Evolutionary conservation across 192 early-diverging fungal species (phyloP).

Genomic region (Coemansia sp.): DNA sequence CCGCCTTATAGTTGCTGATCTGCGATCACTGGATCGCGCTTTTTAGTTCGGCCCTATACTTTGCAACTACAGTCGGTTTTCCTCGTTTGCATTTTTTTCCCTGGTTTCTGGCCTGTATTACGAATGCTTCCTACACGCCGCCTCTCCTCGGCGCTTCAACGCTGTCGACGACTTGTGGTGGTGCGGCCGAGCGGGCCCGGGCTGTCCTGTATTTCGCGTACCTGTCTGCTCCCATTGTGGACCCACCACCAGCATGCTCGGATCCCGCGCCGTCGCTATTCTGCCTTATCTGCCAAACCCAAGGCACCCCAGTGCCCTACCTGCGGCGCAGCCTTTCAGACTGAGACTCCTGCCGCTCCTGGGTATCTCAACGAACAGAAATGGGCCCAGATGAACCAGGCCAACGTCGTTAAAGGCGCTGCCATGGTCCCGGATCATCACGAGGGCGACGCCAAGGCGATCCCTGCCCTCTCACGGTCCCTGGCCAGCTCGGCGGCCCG

Average conservation of each 20-base stretch:
- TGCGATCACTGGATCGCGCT: too few species aligned
- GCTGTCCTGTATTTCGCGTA: too few species aligned
- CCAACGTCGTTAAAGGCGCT: constrained; percentile 27
- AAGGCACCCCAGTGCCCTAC: constrained; percentile 54
- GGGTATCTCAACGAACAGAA: constrained; percentile 52
- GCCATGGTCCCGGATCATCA: background rate
- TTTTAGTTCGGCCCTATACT: too few species aligned
- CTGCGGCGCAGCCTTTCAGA: constrained; percentile 65
- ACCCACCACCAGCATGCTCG: background rate
- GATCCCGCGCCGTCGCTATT: constrained; percentile 13
- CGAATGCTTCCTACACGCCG: too few species aligned
- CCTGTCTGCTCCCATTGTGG: too few species aligned
- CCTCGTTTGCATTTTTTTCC: too few species aligned
- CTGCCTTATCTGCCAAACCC: constrained; percentile 23
- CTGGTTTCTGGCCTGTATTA: too few species aligned
- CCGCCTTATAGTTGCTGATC: too few species aligned
- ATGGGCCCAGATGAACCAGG: constrained; percentile 39
- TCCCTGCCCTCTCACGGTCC: background rate
- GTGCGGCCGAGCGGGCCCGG: too few species aligned
- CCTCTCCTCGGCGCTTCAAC: too few species aligned
- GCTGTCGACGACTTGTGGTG: too few species aligned
- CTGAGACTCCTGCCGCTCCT: constrained; percentile 24
- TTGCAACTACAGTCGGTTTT: too few species aligned
- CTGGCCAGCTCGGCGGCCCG: background rate
- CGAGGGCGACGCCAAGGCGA: background rate